Evolutionary conservation across 106 monocot species (phyloP).

Genomic region (Triglochin maritima): DNA sequence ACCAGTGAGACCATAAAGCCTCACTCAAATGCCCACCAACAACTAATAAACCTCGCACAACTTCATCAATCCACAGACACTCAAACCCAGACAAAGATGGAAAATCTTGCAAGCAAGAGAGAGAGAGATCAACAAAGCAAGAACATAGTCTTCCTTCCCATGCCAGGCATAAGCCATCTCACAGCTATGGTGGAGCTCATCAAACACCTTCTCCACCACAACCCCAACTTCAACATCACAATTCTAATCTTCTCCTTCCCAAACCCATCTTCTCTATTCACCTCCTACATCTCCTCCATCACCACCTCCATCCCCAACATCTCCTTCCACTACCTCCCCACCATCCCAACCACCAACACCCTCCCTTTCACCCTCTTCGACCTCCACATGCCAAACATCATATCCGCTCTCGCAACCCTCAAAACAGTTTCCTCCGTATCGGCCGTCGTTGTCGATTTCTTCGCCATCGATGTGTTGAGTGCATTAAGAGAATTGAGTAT

Average conservation of each 20-base stretch:
- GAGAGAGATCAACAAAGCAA: neutral
- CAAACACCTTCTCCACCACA: conserved; percentile 1
- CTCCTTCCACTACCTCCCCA: neutral
- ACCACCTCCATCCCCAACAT: neutral
- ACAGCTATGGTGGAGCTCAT: conserved; percentile 9
- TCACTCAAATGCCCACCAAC: too few relatives aligned
- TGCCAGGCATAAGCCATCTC: conserved; percentile 3
- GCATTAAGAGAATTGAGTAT: conserved; percentile 1
- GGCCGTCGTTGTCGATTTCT: conserved; percentile 7
- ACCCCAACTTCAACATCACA: neutral
- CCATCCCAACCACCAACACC: neutral
- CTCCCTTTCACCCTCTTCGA: neutral
- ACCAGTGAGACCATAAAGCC: too few relatives aligned
- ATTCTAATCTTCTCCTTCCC: neutral
- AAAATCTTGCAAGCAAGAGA: too few relatives aligned
- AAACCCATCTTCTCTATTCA: neutral
- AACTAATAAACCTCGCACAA: too few relatives aligned
- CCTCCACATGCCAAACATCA: conserved; percentile 5
- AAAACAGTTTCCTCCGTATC: neutral
- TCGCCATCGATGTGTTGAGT: neutral
- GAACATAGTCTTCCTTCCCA: conserved; percentile 2
- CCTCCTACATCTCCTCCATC: conserved; percentile 1
- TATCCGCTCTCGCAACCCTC: neutral
- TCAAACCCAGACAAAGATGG: too few relatives aligned
- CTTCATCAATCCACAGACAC: too few relatives aligned